phyloP scores from a whole-genome alignment of 495 filamentous ascomycete genomes.

The Cercophora sp. region DNA sequence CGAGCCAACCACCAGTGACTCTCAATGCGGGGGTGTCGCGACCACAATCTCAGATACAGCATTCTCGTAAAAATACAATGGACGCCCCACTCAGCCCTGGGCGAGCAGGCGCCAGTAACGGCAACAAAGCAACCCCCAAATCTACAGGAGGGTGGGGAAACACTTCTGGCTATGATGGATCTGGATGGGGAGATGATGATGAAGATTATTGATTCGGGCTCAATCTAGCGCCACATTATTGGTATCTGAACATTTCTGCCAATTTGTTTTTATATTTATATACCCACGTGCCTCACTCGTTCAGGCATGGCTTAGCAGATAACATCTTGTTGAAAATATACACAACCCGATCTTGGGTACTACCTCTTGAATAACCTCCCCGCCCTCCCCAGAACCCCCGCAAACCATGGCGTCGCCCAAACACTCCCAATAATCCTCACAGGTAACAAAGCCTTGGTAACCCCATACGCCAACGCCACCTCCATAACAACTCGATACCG shows the following conservation, averaged over 20 bases:
- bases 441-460: constrained; percentile 81
- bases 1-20: too few relatives aligned
- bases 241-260: too few relatives aligned
- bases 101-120: background rate
- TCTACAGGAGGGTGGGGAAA: constrained; percentile 13
- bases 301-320: background rate
- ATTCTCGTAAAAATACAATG: too few relatives aligned
- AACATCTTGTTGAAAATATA: too few relatives aligned
- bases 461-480: constrained; percentile 82
- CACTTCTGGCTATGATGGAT: constrained; percentile 22
- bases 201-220: too few relatives aligned
- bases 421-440: constrained; percentile 69
- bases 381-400: constrained; percentile 47
- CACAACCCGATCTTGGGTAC: too few relatives aligned
- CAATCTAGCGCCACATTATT: too few relatives aligned
- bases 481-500: constrained; percentile 57
- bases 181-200: constrained; percentile 26
- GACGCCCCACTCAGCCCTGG: background rate
- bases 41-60: too few relatives aligned
- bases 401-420: constrained; percentile 94
- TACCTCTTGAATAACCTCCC: background rate
- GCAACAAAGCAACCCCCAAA: too few relatives aligned
- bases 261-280: background rate
- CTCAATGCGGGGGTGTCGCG: too few relatives aligned
- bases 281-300: too few relatives aligned